These are phyloP conservation scores for Kitagawia praeruptora DNA, from an alignment of 129 eudicot genomes.

Conservation along the genomic window DNA sequence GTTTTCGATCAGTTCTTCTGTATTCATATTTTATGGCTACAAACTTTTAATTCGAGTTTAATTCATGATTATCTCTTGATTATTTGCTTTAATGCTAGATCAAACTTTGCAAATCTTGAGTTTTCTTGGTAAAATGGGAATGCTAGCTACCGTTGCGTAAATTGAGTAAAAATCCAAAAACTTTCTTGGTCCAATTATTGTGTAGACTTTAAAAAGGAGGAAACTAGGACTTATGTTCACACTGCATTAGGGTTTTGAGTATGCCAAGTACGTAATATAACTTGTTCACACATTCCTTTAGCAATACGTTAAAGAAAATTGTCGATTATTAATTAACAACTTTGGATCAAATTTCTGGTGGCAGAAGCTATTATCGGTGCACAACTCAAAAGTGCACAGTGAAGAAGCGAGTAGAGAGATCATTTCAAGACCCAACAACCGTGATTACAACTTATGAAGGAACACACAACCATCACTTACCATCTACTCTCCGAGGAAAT, in stretches of 20 bases:
- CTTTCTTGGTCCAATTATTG: slow-evolving; percentile 8
- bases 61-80: neutral
- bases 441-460: slow-evolving; percentile 98
- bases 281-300: neutral
- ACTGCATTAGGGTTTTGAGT: neutral
- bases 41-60: neutral
- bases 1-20: slow-evolving; percentile 17
- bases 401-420: slow-evolving; percentile 84
- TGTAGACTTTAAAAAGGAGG: neutral
- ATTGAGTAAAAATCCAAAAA: neutral
- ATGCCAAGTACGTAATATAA: neutral
- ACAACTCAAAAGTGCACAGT: slow-evolving; percentile 86
- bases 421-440: slow-evolving; percentile 62
- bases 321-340: neutral
- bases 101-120: neutral
- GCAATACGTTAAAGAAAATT: too few relatives aligned
- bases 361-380: slow-evolving; percentile 97
- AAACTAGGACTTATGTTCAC: slow-evolving; percentile 2
- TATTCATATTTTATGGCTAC: neutral
- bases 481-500: slow-evolving; percentile 65
- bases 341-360: neutral
- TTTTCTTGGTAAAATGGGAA: neutral
- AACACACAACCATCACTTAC: slow-evolving; percentile 88
- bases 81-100: neutral
- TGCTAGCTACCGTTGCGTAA: neutral